These are phyloP conservation scores for Fusarium napiforme DNA, from an alignment of 2,329 filamentous ascomycete species.

Conservation along the genomic window DNA sequence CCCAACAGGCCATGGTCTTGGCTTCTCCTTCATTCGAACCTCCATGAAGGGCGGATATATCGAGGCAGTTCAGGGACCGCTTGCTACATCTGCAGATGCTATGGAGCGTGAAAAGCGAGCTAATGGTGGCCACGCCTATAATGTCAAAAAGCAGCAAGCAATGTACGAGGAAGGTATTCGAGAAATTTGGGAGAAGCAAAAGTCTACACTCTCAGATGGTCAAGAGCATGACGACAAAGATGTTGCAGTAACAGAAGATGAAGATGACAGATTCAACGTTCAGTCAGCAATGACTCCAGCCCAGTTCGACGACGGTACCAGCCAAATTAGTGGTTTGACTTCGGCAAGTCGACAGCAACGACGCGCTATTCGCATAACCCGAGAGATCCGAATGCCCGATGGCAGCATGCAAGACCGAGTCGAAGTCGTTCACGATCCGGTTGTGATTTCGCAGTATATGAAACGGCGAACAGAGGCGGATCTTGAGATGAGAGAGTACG, in stretches of 20 bases:
- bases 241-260: constrained; percentile 66
- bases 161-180: constrained; percentile 92
- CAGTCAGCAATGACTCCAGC: constrained; percentile 77
- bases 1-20: constrained; percentile 90
- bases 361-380: constrained; percentile 78
- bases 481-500: constrained; percentile 78
- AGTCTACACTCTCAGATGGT: constrained; percentile 77
- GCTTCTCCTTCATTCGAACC: constrained; percentile 96
- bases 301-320: constrained; percentile 78
- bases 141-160: constrained; percentile 92
- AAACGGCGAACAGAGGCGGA: constrained; percentile 79
- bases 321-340: constrained; percentile 78
- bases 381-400: constrained; percentile 62
- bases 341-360: constrained; percentile 72
- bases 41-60: constrained; percentile 98
- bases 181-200: constrained; percentile 92
- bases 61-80: constrained; percentile 77
- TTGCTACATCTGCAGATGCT: constrained; percentile 80
- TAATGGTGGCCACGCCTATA: constrained; percentile 95
- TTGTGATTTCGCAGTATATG: constrained; percentile 89
- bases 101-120: constrained; percentile 88
- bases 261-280: constrained; percentile 76
- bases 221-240: constrained; percentile 75
- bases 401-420: constrained; percentile 70
- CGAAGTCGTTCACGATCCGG: constrained; percentile 79